Evolutionary conservation across 2,329 filamentous ascomycete species (phyloP), one percentile per base, ranked within the genome.

Genomic region (Fusarium sp.): DNA sequence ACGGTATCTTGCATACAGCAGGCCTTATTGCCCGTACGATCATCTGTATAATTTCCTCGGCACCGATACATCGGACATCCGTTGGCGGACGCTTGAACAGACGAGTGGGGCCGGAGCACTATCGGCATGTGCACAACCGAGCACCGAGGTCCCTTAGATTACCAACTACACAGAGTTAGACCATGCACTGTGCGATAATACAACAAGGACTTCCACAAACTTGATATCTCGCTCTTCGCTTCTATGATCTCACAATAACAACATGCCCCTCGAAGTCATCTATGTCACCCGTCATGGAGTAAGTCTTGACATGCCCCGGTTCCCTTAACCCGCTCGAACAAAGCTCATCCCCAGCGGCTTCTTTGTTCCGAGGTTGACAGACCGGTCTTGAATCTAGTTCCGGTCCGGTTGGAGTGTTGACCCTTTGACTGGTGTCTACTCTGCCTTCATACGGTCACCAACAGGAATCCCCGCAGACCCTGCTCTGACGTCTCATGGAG

Each of bases 401-500:
- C 92, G 95, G 61, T 89, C 91, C 64, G 93, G 90, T 74, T 98
- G 93, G 92, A 86, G 86, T 38, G 91, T 98, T 58, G 88, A 98
- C 76, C 86, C 88, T 41, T 79, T 83, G 59, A 94, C 91, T 33
- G 94, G 95, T 49, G 83, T 82, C 67, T 98, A 98, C 79, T 84
- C 83, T 49, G 81, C 90, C 21, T 82, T 81, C 55, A 86, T 95
- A 65, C 86, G 83, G 37, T 92, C 91, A 33, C 94, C 95, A 1
- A 98, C 95, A 6, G 91, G 91, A 49, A 93, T 97, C 63, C 84
- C 93, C 4, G 90, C 90, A 23, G 95, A 99, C 73, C 93, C 93
- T 41, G 88, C 92, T 9, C 84, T 99, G 68, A 93, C 93, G 8
- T 87, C 91, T 19, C 89, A 98, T 72, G 95, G 95, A 54, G 89